Base-by-base conservation (phyloP, 331 rosid genomes). In the Malus hybrid region DNA sequence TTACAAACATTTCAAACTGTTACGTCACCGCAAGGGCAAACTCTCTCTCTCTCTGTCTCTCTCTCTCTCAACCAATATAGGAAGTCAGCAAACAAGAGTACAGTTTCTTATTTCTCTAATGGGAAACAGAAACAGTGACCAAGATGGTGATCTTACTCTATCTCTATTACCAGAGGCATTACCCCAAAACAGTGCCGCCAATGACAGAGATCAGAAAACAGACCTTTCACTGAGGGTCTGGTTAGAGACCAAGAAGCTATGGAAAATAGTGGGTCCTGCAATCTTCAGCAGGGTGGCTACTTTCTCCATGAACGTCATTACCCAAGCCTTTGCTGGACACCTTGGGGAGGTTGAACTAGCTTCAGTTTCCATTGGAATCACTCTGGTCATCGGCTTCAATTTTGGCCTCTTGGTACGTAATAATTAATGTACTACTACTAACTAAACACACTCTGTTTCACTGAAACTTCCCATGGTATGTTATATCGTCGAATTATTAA, bases 281-380 rank as follows among this genome's bases (percentile, higher is more conserved):
- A 90, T 90, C 30, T 82, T 92, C 84, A 85, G 90, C 83, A 90
- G 93, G 36, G 16, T 88, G 3, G 88, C 89, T 3, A 0, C 82
- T 0, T 88, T 60, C 83, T 60, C 86, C 75, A 89, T 87, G 96
- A 88, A 88, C 79, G 85, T 90, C 15, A 71, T 92, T 7, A 90
- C 91, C 29, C 97, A 90, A 82, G 91, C 97, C 76, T 90, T 90
- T 72, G 89, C 91, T 7, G 96, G 97, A 34, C 97, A 86, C 85
- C 83, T 93, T 1, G 96, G 94, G 0, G 93, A 93, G 0, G 90
- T 88, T 2, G 66, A 86, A 46, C 92, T 92, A 24, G 97, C 97
- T 11, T 68, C 96, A 78, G 84, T 92, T n/a, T 82, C 96, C 36
- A 85, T 92, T 15, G 96, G 92, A 16, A 88, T 85, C 73, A 85